Base-by-base conservation (phyloP, 164 flowering plant genomes). In the Saururus chinensis region DNA sequence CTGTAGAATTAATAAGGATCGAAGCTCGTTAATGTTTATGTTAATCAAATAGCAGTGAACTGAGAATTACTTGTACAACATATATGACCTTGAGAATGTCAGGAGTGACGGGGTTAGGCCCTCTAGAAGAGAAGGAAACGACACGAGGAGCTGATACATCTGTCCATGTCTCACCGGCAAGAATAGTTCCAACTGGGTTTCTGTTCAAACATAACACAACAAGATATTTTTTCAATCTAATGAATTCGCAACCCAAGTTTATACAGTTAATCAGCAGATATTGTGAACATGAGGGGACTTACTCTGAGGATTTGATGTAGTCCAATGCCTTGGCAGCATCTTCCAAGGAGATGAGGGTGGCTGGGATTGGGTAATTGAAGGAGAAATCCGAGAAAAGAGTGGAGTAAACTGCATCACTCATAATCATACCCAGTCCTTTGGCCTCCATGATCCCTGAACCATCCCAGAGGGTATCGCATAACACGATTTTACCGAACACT, bases 401-500 rank as follows among this genome's bases (percentile, higher is more conserved):
- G 25, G 6, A 9, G 23, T 7, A 45, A 0, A 0, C 19, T 4
- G 60, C 9, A 26, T 63, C 70, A 11, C 67, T 59, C 76, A 74
- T 76, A 10, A 81, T 73, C 35, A 65, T 56, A 13, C 84, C 84
- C 26, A 70, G 56, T 4, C 75, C 80, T 6, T 70, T 65, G 0
- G 72, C 73, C 8, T 26, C 19, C 9, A 71, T 59, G 67, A 76
- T 14, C 13, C 53, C 72, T 9, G 76, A 67, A 48, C 73, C 74
- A 56, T 66, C 74, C n/a, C 30, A 13, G 5, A 69, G 0, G 30
- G 23, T 12, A 19, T 81, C 82, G 45, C 82, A 78, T 19, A 72
- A 60, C 20, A 81, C 80, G 30, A 81, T 77, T 64, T 75, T 77
- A 30, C 81, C 80, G n/a, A 24, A 21, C 0, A 65, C 73, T 66